Evolutionary conservation across 495 filamentous ascomycete genomes (phyloP).

Genomic region (Poronia punctata): DNA sequence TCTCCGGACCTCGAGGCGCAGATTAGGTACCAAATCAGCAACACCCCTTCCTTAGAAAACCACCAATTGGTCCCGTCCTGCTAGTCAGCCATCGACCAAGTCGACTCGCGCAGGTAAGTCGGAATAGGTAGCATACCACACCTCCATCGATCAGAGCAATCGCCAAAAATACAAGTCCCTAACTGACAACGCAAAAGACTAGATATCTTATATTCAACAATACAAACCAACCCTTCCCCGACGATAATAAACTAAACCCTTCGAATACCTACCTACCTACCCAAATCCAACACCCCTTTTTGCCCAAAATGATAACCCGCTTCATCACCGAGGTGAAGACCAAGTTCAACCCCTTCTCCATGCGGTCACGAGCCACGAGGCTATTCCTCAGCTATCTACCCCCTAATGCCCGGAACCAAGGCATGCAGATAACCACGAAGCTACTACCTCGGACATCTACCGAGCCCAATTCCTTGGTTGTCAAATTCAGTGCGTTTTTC

Average conservation of each 20-base stretch:
- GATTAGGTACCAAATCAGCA: too few species aligned
- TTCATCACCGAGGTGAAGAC: constrained; percentile 79
- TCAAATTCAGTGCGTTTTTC: constrained; percentile 71
- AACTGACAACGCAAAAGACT: too few species aligned
- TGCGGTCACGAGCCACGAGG: constrained; percentile 67
- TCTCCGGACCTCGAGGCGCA: too few species aligned
- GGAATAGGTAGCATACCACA: too few species aligned
- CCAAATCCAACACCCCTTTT: constrained; percentile 2
- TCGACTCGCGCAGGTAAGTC: too few species aligned
- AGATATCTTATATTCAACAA: neutral
- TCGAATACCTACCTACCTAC: neutral
- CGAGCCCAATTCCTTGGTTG: constrained; percentile 53
- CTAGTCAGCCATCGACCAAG: too few species aligned
- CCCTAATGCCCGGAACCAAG: constrained; percentile 57
- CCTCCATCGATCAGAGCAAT: too few species aligned
- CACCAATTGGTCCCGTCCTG: too few species aligned
- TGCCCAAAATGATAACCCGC: constrained; percentile 69
- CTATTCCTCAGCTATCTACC: constrained; percentile 86
- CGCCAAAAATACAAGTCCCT: too few species aligned
- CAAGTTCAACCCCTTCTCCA: constrained; percentile 87
- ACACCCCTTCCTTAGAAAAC: too few species aligned
- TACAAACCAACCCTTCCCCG: neutral
- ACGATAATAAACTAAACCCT: neutral
- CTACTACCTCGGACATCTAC: constrained; percentile 62
- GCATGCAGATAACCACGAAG: constrained; percentile 72